phyloP scores from a whole-genome alignment of 345 rosid species.

The Populus deltoides region DNA sequence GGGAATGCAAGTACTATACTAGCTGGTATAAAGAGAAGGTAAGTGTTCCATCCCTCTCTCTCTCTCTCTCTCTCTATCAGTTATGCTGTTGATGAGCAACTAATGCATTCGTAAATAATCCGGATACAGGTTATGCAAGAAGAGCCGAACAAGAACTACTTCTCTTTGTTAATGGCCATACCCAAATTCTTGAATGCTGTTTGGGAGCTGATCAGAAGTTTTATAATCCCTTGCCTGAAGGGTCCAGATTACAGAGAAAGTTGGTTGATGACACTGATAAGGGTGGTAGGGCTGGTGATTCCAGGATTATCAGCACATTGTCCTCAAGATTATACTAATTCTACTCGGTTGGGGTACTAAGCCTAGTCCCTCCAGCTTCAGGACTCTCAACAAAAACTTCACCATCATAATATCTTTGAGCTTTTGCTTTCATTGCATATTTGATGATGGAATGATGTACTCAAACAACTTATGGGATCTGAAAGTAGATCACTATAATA shows the following conservation, averaged over 20 bases:
- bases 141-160: constrained; percentile 47
- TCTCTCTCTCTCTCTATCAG: too few relatives aligned
- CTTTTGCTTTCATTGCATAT: too few relatives aligned
- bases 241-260: constrained; percentile 41
- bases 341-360: constrained; percentile 29
- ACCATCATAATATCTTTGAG: background rate
- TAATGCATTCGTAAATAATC: background rate
- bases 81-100: background rate
- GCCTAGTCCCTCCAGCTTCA: background rate
- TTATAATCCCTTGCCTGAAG: constrained; percentile 26
- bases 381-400: background rate
- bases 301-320: constrained; percentile 40
- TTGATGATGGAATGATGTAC: too few relatives aligned
- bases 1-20: constrained; percentile 35
- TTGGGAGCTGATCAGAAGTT: constrained; percentile 50
- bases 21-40: constrained; percentile 41
- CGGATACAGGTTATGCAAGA: constrained; percentile 31
- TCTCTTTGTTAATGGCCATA: constrained; percentile 20
- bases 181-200: constrained; percentile 30
- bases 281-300: constrained; percentile 30
- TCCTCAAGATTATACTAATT: constrained; percentile 39
- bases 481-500: background rate
- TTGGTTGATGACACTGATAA: constrained; percentile 26
- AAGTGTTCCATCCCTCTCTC: background rate
- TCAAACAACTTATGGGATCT: too few relatives aligned